Conservation (phyloP, 306 rosid species). For the Hippophae gyantsensis region DNA sequence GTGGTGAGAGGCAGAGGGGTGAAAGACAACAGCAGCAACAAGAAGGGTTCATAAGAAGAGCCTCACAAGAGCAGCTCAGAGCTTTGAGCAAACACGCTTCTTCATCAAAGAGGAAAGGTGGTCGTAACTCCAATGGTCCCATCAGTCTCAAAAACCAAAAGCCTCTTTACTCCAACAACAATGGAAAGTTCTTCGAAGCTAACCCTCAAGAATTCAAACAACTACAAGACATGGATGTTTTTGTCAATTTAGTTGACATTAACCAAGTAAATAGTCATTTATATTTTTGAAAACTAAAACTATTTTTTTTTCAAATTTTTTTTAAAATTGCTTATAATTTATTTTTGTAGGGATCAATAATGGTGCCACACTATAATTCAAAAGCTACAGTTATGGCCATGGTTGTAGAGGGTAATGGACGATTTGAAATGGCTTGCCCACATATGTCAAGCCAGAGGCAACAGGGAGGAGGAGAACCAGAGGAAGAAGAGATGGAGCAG, state of each 20-base stretch:
- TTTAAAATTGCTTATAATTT: neutral
- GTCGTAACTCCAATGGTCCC: conserved; percentile 14
- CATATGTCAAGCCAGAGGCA: conserved; percentile 19
- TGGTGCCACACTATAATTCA: conserved; percentile 39
- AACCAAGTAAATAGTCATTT: conserved; percentile 17
- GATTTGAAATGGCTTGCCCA: conserved; percentile 39
- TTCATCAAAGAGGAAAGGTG: conserved; percentile 6
- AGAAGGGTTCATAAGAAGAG: conserved; percentile 16
- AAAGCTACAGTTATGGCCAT: conserved; percentile 20
- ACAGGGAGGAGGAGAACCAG: neutral
- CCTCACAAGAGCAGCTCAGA: conserved; percentile 27
- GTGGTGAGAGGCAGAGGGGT: conserved; percentile 8
- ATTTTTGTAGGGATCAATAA: conserved; percentile 28
- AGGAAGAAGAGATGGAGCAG: conserved; percentile 2
- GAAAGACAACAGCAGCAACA: conserved; percentile 6
- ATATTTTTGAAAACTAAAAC: neutral
- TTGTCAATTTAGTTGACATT: conserved; percentile 16
- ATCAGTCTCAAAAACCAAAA: conserved; percentile 15
- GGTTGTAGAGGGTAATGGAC: conserved; percentile 34
- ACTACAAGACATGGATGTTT: conserved; percentile 27
- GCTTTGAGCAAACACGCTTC: conserved; percentile 29
- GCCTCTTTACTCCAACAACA: conserved; percentile 22
- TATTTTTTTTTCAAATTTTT: neutral
- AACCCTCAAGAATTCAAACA: conserved; percentile 32
- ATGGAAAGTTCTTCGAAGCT: conserved; percentile 29